A percentile compares a stretch with the other conserved stretches of the same genome.
Conservation (phyloP, 164 flowering plant genomes). For the Vitis vinifera region DNA sequence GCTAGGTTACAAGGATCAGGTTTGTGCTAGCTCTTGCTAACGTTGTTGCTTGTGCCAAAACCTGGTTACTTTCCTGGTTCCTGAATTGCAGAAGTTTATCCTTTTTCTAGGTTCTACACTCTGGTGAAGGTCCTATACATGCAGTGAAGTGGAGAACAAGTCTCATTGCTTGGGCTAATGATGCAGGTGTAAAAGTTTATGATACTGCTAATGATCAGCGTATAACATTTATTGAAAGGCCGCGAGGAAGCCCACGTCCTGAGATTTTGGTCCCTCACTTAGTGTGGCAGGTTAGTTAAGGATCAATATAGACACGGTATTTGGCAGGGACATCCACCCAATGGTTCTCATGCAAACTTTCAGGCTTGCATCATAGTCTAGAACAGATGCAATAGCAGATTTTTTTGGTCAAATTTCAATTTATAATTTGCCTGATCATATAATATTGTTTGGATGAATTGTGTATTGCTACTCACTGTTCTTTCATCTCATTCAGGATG, state of each 20-base stretch:
- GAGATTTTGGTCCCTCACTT: conserved; percentile 88
- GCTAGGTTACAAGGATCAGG: conserved; percentile 96
- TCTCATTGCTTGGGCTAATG: conserved; percentile 99
- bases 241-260: conserved; percentile 90
- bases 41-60: background rate
- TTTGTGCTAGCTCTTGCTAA: conserved; percentile 23
- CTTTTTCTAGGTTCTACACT: conserved; percentile 75
- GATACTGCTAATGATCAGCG: conserved; percentile 92
- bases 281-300: conserved; percentile 91
- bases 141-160: conserved; percentile 90
- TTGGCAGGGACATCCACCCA: background rate
- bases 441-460: too few relatives aligned
- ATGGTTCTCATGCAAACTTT: background rate
- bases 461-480: background rate
- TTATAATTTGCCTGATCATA: too few relatives aligned
- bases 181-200: conserved; percentile 94
- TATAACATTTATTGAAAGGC: conserved; percentile 92
- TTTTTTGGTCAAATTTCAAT: too few relatives aligned
- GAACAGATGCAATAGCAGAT: background rate
- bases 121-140: conserved; percentile 99
- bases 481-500: conserved; percentile 59
- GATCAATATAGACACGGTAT: background rate
- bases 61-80: background rate
- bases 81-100: conserved; percentile 3
- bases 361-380: background rate